Percentiles rank a stretch among this genome's conserved stretches.
These are phyloP conservation scores for Schwanniomyces etchellsii DNA, from an alignment of 1,139 yeast species.

Conservation along the genomic window DNA sequence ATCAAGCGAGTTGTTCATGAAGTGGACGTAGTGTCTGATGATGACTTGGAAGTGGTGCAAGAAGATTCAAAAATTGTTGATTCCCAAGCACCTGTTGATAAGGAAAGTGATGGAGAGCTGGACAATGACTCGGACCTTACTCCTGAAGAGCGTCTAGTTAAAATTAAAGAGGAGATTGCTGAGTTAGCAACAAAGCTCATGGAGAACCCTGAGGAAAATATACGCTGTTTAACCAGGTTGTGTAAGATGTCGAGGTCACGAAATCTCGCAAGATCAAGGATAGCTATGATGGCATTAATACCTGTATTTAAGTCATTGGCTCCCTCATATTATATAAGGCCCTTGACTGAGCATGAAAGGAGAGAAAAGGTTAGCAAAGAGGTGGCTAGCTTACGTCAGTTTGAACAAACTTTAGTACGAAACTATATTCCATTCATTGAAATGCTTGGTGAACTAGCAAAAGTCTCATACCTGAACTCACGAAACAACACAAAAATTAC, in stretches of 20 bases:
- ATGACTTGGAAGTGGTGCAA: conserved; percentile 17
- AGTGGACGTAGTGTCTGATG: conserved; percentile 18
- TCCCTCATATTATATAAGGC: conserved; percentile 84
- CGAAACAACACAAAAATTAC: conserved; percentile 33
- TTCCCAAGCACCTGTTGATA: conserved; percentile 8
- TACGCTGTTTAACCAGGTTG: conserved; percentile 59
- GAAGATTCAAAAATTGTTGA: conserved; percentile 7
- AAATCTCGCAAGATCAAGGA: conserved; percentile 64
- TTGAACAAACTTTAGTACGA: conserved; percentile 70
- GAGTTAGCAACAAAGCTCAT: conserved; percentile 69
- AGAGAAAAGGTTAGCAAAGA: conserved; percentile 81
- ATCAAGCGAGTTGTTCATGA: conserved; percentile 52
- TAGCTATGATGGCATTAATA: conserved; percentile 71
- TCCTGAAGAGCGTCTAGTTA: conserved; percentile 53
- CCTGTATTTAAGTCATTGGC: conserved; percentile 82
- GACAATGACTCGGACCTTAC: conserved; percentile 44
- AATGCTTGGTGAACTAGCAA: conserved; percentile 39
- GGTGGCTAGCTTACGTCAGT: conserved; percentile 65
- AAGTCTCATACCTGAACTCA: conserved; percentile 35
- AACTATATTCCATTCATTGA: conserved; percentile 70
- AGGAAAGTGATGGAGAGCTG: conserved; percentile 24
- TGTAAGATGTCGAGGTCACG: conserved; percentile 67
- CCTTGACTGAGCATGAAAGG: conserved; percentile 74
- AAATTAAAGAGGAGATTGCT: conserved; percentile 80
- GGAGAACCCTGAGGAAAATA: conserved; percentile 89